phyloP scores from a whole-genome alignment of 139 green algal genomes.

The Nannochloris sp. region DNA sequence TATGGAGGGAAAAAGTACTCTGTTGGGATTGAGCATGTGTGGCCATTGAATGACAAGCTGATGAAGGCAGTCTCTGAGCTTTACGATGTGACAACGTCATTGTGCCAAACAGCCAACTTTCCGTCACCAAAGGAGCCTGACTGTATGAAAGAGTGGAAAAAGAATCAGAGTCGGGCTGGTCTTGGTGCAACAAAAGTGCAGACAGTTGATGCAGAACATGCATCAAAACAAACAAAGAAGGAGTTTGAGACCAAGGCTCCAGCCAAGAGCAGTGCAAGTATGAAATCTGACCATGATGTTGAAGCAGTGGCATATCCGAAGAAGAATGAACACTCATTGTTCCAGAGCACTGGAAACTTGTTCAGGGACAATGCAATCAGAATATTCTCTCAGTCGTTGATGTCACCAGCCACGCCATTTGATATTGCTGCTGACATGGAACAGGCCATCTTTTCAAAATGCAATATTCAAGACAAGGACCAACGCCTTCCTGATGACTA shows the following conservation, averaged over 20 bases:
- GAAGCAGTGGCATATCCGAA: too few relatives aligned
- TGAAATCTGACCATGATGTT: background rate
- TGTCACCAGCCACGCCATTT: background rate
- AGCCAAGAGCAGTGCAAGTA: background rate
- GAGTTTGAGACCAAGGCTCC: background rate
- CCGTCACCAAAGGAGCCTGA: background rate
- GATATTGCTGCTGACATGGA: background rate
- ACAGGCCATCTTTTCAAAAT: background rate
- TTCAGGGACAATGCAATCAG: constrained; percentile 2
- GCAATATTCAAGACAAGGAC: background rate
- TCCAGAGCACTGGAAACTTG: constrained; percentile 1
- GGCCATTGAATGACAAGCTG: background rate
- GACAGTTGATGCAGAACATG: background rate
- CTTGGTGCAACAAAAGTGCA: too few relatives aligned
- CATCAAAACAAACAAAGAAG: background rate
- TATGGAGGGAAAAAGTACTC: background rate
- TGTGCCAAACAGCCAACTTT: background rate
- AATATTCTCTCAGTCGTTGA: constrained; percentile 2
- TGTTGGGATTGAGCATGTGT: background rate
- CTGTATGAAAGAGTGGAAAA: too few relatives aligned
- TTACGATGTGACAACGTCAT: background rate
- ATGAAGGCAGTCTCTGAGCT: background rate
- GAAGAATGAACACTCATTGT: background rate
- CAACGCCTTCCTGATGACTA: background rate
- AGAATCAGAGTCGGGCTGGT: too few relatives aligned